Evolutionary conservation across 148 eudicot species (phyloP).

Genomic region (Suaeda aralocaspica): DNA sequence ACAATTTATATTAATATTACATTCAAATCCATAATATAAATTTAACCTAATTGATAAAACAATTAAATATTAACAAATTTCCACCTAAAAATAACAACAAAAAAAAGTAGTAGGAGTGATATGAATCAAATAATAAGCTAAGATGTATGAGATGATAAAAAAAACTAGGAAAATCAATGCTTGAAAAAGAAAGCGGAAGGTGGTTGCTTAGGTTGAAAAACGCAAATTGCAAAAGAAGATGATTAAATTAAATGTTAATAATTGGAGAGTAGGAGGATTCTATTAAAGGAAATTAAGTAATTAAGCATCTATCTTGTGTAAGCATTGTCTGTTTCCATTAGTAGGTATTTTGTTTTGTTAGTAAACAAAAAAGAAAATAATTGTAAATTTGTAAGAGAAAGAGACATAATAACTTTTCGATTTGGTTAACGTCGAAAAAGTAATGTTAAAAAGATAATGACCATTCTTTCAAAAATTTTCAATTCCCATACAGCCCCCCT

Average conservation of each 20-base stretch:
- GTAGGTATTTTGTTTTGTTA: constrained; percentile 26
- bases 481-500: neutral
- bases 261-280: constrained; percentile 19
- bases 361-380: neutral
- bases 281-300: constrained; percentile 47
- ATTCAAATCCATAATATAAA: too few relatives aligned
- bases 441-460: constrained; percentile 18
- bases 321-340: constrained; percentile 55
- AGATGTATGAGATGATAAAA: too few relatives aligned
- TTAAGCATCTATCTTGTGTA: constrained; percentile 24
- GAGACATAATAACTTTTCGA: constrained; percentile 47
- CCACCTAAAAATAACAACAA: too few relatives aligned
- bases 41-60: too few relatives aligned
- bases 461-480: neutral
- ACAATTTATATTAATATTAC: too few relatives aligned
- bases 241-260: constrained; percentile 2
- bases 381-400: neutral
- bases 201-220: neutral
- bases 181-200: neutral
- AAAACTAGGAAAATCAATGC: too few relatives aligned
- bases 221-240: neutral
- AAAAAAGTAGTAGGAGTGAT: too few relatives aligned
- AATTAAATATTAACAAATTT: too few relatives aligned
- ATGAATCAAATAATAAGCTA: too few relatives aligned
- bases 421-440: constrained; percentile 70